Evolutionary conservation across 176 grass and related monocot genomes (phyloP), one percentile per base, ranked within the genome.

Genomic region (Themeda triandra): DNA sequence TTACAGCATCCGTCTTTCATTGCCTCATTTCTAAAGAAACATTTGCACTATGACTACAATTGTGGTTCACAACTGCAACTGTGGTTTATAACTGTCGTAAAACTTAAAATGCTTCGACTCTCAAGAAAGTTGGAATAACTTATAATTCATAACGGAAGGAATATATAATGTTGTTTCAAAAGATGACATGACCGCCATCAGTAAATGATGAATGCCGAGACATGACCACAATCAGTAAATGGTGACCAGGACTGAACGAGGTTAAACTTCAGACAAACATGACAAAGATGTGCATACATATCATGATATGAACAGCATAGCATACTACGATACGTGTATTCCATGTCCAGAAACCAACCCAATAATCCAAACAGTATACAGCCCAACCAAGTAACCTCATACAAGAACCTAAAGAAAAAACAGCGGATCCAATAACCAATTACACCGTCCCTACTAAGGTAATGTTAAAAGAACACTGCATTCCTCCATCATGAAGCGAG

Each of bases 371-470:
- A 83, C 40, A 79, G 84, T 79, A 82, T 74, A 83, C 66, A 83
- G 45, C 72, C 73, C 79, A 82, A 82, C 65, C 44, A 30, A 67
- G 67, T 45, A 82, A 86, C 77, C 66, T 77, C 66, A 58, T 66
- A 83, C 73, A 63, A 63, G 48, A 73, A 78, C 79, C 88, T 79
- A 90, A 53, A 23, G 36, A 71, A 66, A 28, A 71, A 72, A 79
- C 5, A 59, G 64, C 0, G 42, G 86, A 86, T 63, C 84, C 73
- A 79, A 73, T 80, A 78, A 83, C 65, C 86, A 78, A 86, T 90
- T 90, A 90, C 88, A 90, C 66, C 64, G 27, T 86, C 77, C 44
- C 88, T 66, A 78, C 83, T 82, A 82, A 70, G 58, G 83, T 82
- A 72, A 65, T 72, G 84, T 90, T 68, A 90, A 83, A 79, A 66